A percentile compares a stretch with the other conserved stretches of the same genome.
These are phyloP conservation scores for Saturnispora quitensis DNA, from an alignment of 805 yeast genomes.

Conservation along the genomic window DNA sequence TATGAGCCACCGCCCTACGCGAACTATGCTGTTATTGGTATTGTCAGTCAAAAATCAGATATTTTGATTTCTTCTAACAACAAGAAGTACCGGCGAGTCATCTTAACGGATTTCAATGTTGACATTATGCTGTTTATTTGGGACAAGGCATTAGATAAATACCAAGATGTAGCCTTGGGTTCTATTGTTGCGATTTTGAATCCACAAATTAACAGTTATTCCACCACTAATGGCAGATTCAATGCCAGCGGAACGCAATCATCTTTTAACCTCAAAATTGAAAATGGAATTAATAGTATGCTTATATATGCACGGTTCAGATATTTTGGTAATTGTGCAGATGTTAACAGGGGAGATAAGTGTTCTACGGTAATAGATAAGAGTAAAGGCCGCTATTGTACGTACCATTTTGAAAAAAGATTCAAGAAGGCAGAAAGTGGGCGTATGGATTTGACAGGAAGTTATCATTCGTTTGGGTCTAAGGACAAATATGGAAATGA, in stretches of 20 bases:
- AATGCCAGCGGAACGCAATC: constrained; percentile 2
- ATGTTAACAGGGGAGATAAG: constrained; percentile 36
- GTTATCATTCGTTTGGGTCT: constrained; percentile 50
- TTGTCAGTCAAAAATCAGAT: constrained; percentile 49
- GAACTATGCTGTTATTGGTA: constrained; percentile 77
- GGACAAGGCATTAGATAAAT: constrained; percentile 57
- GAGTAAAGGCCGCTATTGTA: constrained; percentile 49
- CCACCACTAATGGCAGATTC: background rate
- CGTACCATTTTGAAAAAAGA: constrained; percentile 57
- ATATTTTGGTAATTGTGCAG: constrained; percentile 59
- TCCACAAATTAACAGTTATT: constrained; percentile 46
- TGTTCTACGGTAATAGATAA: constrained; percentile 59
- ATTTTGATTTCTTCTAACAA: constrained; percentile 36
- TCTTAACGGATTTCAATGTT: constrained; percentile 55
- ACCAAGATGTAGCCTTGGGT: constrained; percentile 69
- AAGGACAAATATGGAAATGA: constrained; percentile 31
- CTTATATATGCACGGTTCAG: constrained; percentile 67
- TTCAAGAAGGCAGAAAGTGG: constrained; percentile 44
- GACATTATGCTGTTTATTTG: constrained; percentile 54
- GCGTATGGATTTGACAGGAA: constrained; percentile 69
- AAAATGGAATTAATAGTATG: constrained; percentile 41
- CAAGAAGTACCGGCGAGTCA: constrained; percentile 49
- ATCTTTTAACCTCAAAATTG: constrained; percentile 47
- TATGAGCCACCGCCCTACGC: constrained; percentile 59
- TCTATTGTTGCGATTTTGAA: constrained; percentile 67